Evolutionary conservation across 495 filamentous ascomycete species (phyloP).

Genomic region (Penicillium malachiteum): DNA sequence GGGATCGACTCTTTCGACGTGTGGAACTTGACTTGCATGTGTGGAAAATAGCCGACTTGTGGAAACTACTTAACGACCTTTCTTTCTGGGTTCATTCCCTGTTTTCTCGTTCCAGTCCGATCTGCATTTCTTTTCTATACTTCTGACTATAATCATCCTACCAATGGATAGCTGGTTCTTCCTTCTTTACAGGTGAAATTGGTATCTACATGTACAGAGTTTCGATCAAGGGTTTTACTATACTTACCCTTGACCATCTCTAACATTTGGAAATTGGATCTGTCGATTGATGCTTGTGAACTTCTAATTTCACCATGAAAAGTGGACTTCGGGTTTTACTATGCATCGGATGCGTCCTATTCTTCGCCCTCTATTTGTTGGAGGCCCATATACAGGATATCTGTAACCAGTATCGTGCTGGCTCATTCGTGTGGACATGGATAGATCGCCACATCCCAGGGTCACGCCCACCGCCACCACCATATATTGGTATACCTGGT

Average conservation of each 20-base stretch:
- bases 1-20: no score
- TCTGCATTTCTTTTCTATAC: not conserved
- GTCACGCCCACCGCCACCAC: slow-evolving; percentile 4
- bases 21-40: no score
- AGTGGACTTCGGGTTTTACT: slow-evolving; percentile 36
- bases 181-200: slow-evolving; percentile 2
- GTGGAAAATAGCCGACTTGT: no score
- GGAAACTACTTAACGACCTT: no score
- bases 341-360: slow-evolving; percentile 28
- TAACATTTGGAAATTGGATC: not conserved
- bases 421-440: slow-evolving; percentile 40
- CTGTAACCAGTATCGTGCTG: slow-evolving; percentile 46
- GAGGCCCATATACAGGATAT: slow-evolving; percentile 39
- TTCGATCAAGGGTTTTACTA: slow-evolving; percentile 5
- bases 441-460: slow-evolving; percentile 20
- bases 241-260: slow-evolving; percentile 2
- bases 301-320: slow-evolving; percentile 34
- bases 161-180: slow-evolving; percentile 14
- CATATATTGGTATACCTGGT: slow-evolving; percentile 10
- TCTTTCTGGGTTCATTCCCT: no score
- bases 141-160: not conserved
- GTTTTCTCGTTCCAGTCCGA: no score
- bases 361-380: slow-evolving; percentile 37
- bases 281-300: not conserved
- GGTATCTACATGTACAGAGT: slow-evolving; percentile 7